phyloP scores from a whole-genome alignment of 2,329 filamentous ascomycete genomes.

The Rhexocercosporidium sp. region DNA sequence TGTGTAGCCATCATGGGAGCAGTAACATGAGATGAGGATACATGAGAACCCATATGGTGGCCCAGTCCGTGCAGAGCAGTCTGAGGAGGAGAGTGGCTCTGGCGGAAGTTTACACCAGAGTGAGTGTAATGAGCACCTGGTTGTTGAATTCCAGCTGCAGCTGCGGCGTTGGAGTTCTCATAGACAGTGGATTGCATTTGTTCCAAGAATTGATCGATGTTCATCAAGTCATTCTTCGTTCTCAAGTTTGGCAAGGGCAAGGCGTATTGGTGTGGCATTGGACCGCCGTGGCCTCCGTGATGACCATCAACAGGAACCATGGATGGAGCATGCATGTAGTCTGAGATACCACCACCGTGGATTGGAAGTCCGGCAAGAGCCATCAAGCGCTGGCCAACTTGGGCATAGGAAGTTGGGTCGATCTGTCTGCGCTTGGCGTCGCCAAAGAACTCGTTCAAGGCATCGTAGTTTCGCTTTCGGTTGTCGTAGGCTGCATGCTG shows the following conservation, averaged over 20 bases:
- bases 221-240: conserved; percentile 91
- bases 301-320: conserved; percentile 60
- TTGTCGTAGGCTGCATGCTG: conserved; percentile 70
- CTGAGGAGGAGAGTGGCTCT: conserved; percentile 58
- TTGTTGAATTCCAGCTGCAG: conserved; percentile 77
- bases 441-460: conserved; percentile 91
- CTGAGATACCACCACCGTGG: conserved; percentile 57
- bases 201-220: conserved; percentile 93
- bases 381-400: conserved; percentile 87
- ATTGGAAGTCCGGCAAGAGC: conserved; percentile 76
- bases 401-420: conserved; percentile 86
- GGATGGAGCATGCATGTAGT: conserved; percentile 61
- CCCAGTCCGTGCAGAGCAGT: conserved; percentile 37
- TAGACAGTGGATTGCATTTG: conserved; percentile 97
- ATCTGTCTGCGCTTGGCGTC: conserved; percentile 91
- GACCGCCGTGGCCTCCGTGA: conserved; percentile 53
- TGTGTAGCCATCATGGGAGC: conserved; percentile 66
- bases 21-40: conserved; percentile 51
- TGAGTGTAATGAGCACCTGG: conserved; percentile 71
- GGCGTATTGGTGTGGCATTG: conserved; percentile 78
- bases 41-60: conserved; percentile 40
- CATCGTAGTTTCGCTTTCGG: conserved; percentile 85
- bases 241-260: conserved; percentile 86
- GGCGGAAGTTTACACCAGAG: conserved; percentile 58
- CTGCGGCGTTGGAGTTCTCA: conserved; percentile 84